Percentiles rank a stretch among this genome's conserved stretches.
Evolutionary conservation across 2,329 filamentous ascomycete genomes (phyloP).

Genomic region (Dactylellina drechsleri): DNA sequence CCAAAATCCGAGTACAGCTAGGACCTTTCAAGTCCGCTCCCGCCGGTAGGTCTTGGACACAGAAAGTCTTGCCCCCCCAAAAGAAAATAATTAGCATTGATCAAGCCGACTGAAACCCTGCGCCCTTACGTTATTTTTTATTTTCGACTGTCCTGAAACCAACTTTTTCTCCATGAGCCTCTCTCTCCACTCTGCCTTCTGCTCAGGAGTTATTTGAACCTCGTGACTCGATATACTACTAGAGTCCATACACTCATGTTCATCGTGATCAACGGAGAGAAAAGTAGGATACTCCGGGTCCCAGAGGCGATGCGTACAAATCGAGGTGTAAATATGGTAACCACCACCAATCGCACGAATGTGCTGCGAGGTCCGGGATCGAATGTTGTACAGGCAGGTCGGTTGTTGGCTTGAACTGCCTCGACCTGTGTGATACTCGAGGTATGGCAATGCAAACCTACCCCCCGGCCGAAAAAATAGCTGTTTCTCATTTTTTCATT

Average conservation of each 20-base stretch:
- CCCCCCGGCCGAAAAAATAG: too few species aligned
- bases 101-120: too few species aligned
- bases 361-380: conserved; percentile 9
- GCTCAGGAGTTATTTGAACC: background rate
- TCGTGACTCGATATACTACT: background rate
- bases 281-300: conserved; percentile 40
- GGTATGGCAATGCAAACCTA: too few species aligned
- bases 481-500: too few species aligned
- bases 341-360: conserved; percentile 16
- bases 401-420: conserved; percentile 32
- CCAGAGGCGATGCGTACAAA: conserved; percentile 29
- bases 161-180: conserved; percentile 27
- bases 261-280: conserved; percentile 13
- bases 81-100: too few species aligned
- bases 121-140: too few species aligned
- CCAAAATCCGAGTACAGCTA: conserved; percentile 37
- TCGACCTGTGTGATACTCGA: too few species aligned
- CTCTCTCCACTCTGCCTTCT: conserved; percentile 15
- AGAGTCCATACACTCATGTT: conserved; percentile 9
- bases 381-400: conserved; percentile 36
- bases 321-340: conserved; percentile 21
- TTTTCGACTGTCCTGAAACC: background rate
- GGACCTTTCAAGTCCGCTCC: conserved; percentile 11
- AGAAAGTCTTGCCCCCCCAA: conserved; percentile 8
- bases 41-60: conserved; percentile 30